These are phyloP conservation scores for Talaromyces ruber DNA, from an alignment of 495 filamentous ascomycete genomes.

Conservation along the genomic window DNA sequence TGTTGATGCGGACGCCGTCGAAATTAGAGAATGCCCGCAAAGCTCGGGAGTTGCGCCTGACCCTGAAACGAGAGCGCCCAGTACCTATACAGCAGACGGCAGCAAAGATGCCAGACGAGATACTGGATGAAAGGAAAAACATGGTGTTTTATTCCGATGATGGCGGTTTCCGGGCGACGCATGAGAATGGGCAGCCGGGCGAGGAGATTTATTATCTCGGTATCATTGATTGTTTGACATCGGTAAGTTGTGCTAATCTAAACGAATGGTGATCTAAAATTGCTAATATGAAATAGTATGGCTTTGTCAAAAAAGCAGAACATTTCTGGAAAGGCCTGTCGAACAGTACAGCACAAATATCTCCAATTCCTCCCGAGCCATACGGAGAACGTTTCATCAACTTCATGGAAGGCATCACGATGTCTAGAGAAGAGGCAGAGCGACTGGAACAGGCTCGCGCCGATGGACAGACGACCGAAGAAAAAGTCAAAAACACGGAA, in stretches of 20 bases:
- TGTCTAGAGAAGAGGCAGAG: constrained; percentile 73
- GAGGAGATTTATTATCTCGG: constrained; percentile 97
- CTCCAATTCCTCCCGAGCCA: constrained; percentile 80
- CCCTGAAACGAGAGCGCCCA: constrained; percentile 86
- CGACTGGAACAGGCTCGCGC: constrained; percentile 45
- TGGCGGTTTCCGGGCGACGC: constrained; percentile 87
- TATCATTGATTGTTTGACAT: constrained; percentile 95
- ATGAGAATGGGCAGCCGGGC: constrained; percentile 74
- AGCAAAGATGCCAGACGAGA: constrained; percentile 84
- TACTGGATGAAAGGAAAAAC: constrained; percentile 58
- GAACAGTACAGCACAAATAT: constrained; percentile 73
- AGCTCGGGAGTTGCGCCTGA: constrained; percentile 82
- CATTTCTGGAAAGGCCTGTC: constrained; percentile 91
- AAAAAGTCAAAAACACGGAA: constrained; percentile 25
- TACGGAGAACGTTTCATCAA: constrained; percentile 93
- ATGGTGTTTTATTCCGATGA: constrained; percentile 87
- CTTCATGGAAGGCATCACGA: constrained; percentile 87
- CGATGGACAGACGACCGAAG: constrained; percentile 16
- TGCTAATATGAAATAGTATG: constrained; percentile 56
- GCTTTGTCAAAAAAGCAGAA: constrained; percentile 78
- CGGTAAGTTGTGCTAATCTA: constrained; percentile 46
- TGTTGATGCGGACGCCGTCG: constrained; percentile 84
- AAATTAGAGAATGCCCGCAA: constrained; percentile 90
- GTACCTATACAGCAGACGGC: constrained; percentile 77
- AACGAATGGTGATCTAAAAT: neutral